Conservation (phyloP, 257 asterid species). For the Gentiana dahurica region DNA sequence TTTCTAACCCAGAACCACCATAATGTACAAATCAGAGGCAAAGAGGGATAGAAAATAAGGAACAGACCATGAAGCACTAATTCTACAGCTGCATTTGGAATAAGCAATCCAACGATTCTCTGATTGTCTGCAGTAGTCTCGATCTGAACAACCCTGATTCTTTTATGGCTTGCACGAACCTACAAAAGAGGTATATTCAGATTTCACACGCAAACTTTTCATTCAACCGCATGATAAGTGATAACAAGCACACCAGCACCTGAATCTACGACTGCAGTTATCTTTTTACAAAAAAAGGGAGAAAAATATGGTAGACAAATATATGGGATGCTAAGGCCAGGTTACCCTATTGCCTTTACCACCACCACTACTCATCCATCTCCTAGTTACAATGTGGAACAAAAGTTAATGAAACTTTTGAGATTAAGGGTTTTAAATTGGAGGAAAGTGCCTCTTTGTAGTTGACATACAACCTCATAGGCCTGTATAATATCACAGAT, state of each 20-base stretch:
- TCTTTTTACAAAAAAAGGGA: no score
- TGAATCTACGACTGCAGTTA: no score
- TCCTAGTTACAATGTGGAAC: no score
- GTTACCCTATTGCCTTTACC: no score
- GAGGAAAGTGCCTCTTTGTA: no score
- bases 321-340: no score
- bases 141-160: conserved; percentile 77
- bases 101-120: conserved; percentile 78
- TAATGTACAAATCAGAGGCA: background rate
- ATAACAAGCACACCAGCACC: background rate
- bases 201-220: background rate
- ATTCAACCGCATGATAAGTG: background rate
- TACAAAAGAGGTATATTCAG: conserved; percentile 17
- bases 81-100: conserved; percentile 91
- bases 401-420: no score
- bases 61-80: conserved; percentile 83
- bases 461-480: no score
- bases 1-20: background rate
- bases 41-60: background rate
- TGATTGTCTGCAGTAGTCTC: conserved; percentile 79
- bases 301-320: no score
- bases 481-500: no score
- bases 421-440: no score
- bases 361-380: no score
- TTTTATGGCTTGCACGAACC: conserved; percentile 75